Base-by-base conservation (phyloP, 2,329 filamentous ascomycete species). In the Scytalidium sp. region DNA sequence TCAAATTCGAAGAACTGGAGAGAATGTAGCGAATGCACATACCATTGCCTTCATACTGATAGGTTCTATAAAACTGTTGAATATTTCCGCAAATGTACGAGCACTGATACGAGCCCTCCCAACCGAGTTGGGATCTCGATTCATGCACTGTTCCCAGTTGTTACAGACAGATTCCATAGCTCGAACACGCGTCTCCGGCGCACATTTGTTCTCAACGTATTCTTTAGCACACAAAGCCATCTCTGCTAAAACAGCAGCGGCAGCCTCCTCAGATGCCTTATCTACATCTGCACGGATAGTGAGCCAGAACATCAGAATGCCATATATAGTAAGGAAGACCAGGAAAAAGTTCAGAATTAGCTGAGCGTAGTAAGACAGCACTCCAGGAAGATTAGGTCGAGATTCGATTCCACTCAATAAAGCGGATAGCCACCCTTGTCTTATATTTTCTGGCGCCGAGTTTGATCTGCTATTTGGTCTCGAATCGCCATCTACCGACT, bases 51-150 rank as follows among this genome's bases (percentile, higher is more conserved):
- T 97, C 69, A 90, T 87, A 56, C 87, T 90, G 68, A 97, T 92
- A 5, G 89, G 85, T 60, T 96, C 90, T 3, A 96, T 85, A 67
- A 97, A 97, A 61, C 87, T 87, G 66, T 97, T 97, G 68, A 97
- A 86, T 39, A 99, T 96, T 63, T 90, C 84, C 1, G 93, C 93
- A 64, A 97, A 88, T 21, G 92, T 94, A 63, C 89, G 87, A 4
- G 90, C 92, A 17, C 87, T 90, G 36, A 96, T 83, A 61, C 85
- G 87, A 40, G 93, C 87, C 32, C 86, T 79, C 57, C 89, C 91
- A 49, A 96, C 83, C 49, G 83, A 83, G 41, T 84, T 78, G 0
- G 91, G 85, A 62, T 97, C 89, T 56, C 86, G 83, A 56, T 85
- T 84, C 90, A 96, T 96, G 70, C 94, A 97, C 25, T 82, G 75